Percentiles rank a stretch among this genome's conserved stretches.
phyloP scores from a whole-genome alignment of 2,329 filamentous ascomycete genomes.

The Fusarium devonianum region DNA sequence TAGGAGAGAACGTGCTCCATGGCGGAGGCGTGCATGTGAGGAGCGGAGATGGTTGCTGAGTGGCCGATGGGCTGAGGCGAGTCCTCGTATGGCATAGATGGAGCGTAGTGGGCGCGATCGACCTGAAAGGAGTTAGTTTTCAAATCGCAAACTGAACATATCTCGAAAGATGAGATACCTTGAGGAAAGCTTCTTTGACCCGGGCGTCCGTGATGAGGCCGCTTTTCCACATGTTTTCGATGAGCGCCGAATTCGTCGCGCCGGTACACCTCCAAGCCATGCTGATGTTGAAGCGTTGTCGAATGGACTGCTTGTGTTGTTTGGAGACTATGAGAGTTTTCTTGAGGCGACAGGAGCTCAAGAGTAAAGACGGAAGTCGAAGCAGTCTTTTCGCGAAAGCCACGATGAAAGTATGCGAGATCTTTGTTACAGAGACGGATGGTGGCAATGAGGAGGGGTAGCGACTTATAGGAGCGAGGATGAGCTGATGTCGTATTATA shows the following conservation, averaged over 20 bases:
- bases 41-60: constrained; percentile 64
- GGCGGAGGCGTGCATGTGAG: constrained; percentile 67
- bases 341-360: background rate
- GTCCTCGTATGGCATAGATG: constrained; percentile 71
- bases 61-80: constrained; percentile 63
- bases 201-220: constrained; percentile 74
- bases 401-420: constrained; percentile 12
- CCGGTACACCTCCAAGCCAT: constrained; percentile 96
- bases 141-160: background rate
- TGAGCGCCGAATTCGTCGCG: constrained; percentile 73
- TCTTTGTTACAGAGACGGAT: background rate
- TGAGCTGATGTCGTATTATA: too few species aligned
- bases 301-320: background rate
- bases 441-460: background rate
- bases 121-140: constrained; percentile 60
- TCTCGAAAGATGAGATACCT: constrained; percentile 54
- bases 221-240: constrained; percentile 78
- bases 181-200: constrained; percentile 82
- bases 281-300: constrained; percentile 32
- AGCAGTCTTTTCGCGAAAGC: constrained; percentile 14
- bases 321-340: constrained; percentile 4
- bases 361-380: background rate
- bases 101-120: constrained; percentile 86
- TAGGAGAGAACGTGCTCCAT: constrained; percentile 57
- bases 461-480: too few species aligned